Conservation (phyloP, 2,329 filamentous ascomycete species). For the Ophiostoma quercus region DNA sequence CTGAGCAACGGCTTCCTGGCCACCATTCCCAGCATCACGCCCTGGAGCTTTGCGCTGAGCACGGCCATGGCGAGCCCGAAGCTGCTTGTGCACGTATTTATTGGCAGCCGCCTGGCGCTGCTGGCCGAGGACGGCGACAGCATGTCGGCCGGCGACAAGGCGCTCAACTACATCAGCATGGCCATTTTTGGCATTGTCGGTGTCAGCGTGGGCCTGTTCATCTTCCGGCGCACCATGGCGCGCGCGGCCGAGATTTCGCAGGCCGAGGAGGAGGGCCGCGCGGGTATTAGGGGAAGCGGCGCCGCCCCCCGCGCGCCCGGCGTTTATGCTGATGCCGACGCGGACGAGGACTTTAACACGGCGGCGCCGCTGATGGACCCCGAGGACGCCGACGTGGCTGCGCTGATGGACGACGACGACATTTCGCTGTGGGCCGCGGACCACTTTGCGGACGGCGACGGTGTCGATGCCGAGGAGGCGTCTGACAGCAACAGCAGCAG, state of each 20-base stretch:
- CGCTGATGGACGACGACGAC: constrained; percentile 55
- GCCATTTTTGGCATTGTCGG: constrained; percentile 65
- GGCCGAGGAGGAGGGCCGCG: constrained; percentile 40
- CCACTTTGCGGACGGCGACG: constrained; percentile 34
- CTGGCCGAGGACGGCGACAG: constrained; percentile 78
- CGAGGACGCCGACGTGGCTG: constrained; percentile 47
- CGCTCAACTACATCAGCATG: constrained; percentile 80
- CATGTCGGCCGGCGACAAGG: constrained; percentile 74
- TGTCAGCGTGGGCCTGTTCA: constrained; percentile 70
- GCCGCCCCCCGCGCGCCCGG: neutral
- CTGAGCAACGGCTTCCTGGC: constrained; percentile 91
- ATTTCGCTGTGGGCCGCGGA: constrained; percentile 53
- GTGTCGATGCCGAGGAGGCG: neutral
- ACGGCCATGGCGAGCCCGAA: constrained; percentile 81
- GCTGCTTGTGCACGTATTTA: constrained; percentile 85
- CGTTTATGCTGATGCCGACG: constrained; percentile 35
- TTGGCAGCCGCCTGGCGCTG: constrained; percentile 74
- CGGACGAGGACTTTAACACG: constrained; percentile 36
- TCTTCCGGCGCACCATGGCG: constrained; percentile 69
- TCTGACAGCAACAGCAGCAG: neutral
- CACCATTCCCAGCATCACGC: constrained; percentile 83
- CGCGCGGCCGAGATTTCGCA: constrained; percentile 54
- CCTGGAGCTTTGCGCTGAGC: constrained; percentile 69
- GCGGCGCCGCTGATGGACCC: constrained; percentile 32
- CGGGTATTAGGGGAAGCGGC: constrained; percentile 5